These are phyloP conservation scores for Colletotrichum spinosum DNA, from an alignment of 2,329 filamentous ascomycete genomes.

Conservation along the genomic window DNA sequence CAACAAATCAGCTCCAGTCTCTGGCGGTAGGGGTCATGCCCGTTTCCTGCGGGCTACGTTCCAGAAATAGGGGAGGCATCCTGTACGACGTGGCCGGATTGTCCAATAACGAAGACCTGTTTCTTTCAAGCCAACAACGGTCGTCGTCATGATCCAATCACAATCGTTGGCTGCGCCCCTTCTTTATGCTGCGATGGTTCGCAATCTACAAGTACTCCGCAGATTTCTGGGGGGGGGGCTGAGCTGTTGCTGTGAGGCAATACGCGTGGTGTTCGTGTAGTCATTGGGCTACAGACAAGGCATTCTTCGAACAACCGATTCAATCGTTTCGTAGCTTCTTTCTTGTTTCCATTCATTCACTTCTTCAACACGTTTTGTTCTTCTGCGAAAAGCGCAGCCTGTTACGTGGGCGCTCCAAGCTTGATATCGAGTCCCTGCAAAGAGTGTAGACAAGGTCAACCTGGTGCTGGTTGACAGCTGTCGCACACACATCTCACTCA, in stretches of 20 bases:
- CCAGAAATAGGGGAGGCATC: slow-evolving; percentile 36
- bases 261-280: no score
- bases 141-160: slow-evolving; percentile 38
- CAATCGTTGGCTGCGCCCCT: slow-evolving; percentile 14
- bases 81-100: slow-evolving; percentile 12
- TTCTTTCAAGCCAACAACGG: slow-evolving; percentile 25
- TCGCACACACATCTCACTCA: neutral
- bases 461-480: slow-evolving; percentile 8
- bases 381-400: no score
- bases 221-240: slow-evolving; percentile 33
- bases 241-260: slow-evolving; percentile 6
- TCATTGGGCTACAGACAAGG: no score
- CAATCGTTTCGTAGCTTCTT: no score
- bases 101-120: slow-evolving; percentile 32
- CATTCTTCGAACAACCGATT: neutral
- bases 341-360: no score
- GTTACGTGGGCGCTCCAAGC: neutral
- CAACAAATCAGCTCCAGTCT: slow-evolving; percentile 28
- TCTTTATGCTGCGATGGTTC: slow-evolving; percentile 31
- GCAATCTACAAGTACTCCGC: slow-evolving; percentile 21
- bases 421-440: neutral
- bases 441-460: slow-evolving; percentile 15
- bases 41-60: slow-evolving; percentile 22
- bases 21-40: slow-evolving; percentile 26
- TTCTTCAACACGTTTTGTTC: no score